Evolutionary conservation across 2,329 filamentous ascomycete species (phyloP), one percentile per base, ranked within the genome.

Genomic region (Pseudogymnoascus sp.): DNA sequence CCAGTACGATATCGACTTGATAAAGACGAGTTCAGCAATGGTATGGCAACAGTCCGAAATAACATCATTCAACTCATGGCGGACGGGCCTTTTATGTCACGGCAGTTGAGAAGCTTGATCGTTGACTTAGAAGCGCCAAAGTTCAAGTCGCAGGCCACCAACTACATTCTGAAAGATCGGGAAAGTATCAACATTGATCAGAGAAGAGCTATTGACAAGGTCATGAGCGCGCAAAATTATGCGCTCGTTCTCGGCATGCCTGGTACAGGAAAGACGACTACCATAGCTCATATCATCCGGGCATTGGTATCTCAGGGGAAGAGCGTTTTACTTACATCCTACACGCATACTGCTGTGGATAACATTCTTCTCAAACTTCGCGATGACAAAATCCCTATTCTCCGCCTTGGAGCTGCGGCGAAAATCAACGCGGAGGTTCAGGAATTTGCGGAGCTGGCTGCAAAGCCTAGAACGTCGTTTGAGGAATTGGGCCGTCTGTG

Each of bases 231-330:
- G 2, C 84, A 90, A 68, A 92, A 99, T 76, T 99, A 97, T 74
- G 93, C 94, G 6, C 81, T 99, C n/a, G 92, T 99, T 11, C 84
- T 99, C 18, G 94, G 94, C 28, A 99, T 99, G 94, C 94, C 94
- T 1, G 94, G 94, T 6, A 99, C 94, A 0, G 94, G 94, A 64
- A 99, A 99, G 76, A 99, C 94, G 2, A 99, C 94, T 0, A 99
- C 94, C 0, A 97, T 99, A 71, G 92, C 93, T 4, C 92, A 97
- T 73, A 97, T 99, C 69, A 97, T 99, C 70, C 87, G 91, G 50
- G 91, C 93, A 0, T 80, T 99, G 31, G 88, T 94, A 4, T 86
- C 88, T 0, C 90, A 96, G 73, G 89, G 91, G 10, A 97, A 97
- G 77, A 96, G 90, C 63, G 92, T 99, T 12, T 79, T 99, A 5